Base-by-base conservation (phyloP, 108 stramenopile genomes). In the Discostella stelligeroides region DNA sequence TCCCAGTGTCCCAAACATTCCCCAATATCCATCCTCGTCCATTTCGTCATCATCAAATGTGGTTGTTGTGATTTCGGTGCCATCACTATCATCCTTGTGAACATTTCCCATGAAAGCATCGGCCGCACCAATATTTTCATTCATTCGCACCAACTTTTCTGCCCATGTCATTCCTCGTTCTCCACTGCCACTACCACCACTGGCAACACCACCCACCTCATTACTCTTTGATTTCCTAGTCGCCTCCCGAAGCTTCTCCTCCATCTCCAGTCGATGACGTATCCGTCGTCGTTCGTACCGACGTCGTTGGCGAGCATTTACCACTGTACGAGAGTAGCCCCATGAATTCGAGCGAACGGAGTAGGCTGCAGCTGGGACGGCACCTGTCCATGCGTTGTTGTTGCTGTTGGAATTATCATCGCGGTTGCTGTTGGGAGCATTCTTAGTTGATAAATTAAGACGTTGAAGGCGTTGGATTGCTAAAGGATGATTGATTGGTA, bases 1-100 rank as follows among this genome's bases (percentile, higher is more conserved):
- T 12, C 79, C 79, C 48, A 62, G 18, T 25, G 28, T 34, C 34
- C 34, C 34, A 34, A 34, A 34, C 70, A 77, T 70, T 2, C 61
- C 68, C 55, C 56, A 75, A 28, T 80, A 80, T 25, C 79, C 79
- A 49, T 75, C 79, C 58, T 79, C 79, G 45, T 80, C 69, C 73
- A 75, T 75, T 57, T 80, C 79, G 11, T 70, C 42, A 39, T 75
- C 73, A 17, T 65, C 60, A 45, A 75, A 67, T 27, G 29, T 46
- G 5, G 23, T 67, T 25, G 27, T 42, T 21, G 11, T 39, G 18
- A 23, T n/a, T 27, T 20, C 15, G 21, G 15, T 25, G 13, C 18
- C 37, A 2, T 8, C 2, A 2, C 50, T 21, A 8, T 17, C 21
- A 14, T 13, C 28, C 63, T 65, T 65, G 15, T 65, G 48, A 34